phyloP scores from a whole-genome alignment of 257 asterid genomes.

The Petrea volubilis region DNA sequence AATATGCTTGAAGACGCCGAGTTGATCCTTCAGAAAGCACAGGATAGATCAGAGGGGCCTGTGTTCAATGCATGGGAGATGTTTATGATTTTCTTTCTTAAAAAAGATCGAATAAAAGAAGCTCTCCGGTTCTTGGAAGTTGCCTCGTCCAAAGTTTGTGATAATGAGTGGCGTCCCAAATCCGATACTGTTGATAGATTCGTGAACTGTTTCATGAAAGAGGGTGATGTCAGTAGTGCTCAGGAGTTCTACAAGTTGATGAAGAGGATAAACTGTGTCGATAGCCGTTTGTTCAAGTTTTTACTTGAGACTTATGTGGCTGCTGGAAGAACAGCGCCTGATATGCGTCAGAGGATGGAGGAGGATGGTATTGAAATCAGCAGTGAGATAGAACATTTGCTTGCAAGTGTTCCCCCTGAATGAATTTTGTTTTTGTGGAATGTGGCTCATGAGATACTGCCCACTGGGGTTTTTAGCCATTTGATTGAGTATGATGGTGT shows the following conservation, averaged over 20 bases:
- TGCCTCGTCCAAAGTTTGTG: slow-evolving; percentile 26
- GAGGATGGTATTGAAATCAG: slow-evolving; percentile 51
- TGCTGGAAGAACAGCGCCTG: slow-evolving; percentile 42
- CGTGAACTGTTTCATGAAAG: slow-evolving; percentile 39
- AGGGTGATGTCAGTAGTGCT: slow-evolving; percentile 50
- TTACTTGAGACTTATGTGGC: slow-evolving; percentile 53
- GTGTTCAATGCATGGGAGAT: slow-evolving; percentile 53
- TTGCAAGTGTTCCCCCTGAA: slow-evolving; percentile 36
- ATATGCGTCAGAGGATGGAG: slow-evolving; percentile 48
- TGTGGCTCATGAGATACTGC: too few relatives aligned
- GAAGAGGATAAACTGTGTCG: slow-evolving; percentile 55
- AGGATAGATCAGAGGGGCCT: slow-evolving; percentile 52
- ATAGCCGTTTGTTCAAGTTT: slow-evolving; percentile 30
- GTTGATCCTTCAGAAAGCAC: slow-evolving; percentile 34
- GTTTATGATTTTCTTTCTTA: slow-evolving; percentile 49
- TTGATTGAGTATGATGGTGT: too few relatives aligned
- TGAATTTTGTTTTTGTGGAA: too few relatives aligned
- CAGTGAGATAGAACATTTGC: slow-evolving; percentile 44
- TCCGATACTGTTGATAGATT: slow-evolving; percentile 34
- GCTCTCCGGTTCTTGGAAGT: slow-evolving; percentile 55
- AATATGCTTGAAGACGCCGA: slow-evolving; percentile 65
- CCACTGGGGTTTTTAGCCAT: too few relatives aligned
- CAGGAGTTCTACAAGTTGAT: slow-evolving; percentile 58
- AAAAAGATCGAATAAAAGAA: slow-evolving; percentile 29
- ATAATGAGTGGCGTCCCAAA: slow-evolving; percentile 47